Percentiles rank a stretch among this genome's conserved stretches.
Evolutionary conservation across 2,329 filamentous ascomycete species (phyloP).

Genomic region (Cladophialophora chaetospira): DNA sequence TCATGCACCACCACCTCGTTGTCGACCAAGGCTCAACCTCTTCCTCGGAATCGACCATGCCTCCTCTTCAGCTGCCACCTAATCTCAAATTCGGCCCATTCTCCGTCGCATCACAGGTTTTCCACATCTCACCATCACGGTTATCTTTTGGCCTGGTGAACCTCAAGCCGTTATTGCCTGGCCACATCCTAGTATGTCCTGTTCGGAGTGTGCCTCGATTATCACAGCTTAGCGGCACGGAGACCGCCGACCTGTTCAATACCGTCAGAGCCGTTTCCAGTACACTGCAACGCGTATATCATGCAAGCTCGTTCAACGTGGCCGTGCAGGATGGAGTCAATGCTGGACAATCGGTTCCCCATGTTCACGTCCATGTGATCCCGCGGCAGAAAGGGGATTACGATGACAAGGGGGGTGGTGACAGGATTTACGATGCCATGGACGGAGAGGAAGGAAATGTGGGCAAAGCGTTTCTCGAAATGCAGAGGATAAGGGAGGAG

Average conservation of each 20-base stretch:
- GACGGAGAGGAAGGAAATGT: slow-evolving; percentile 85
- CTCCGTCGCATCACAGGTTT: slow-evolving; percentile 82
- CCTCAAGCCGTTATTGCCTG: slow-evolving; percentile 88
- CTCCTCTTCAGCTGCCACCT: slow-evolving; percentile 26
- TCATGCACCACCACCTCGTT: not conserved
- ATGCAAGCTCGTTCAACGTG: slow-evolving; percentile 80
- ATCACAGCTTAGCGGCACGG: slow-evolving; percentile 68
- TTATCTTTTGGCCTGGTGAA: slow-evolving; percentile 89
- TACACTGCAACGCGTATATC: slow-evolving; percentile 66
- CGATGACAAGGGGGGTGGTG: slow-evolving; percentile 60
- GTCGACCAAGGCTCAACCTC: not conserved
- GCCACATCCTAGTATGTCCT: slow-evolving; percentile 89
- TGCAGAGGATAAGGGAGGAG: slow-evolving; percentile 36
- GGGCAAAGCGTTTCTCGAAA: slow-evolving; percentile 67
- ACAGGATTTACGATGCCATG: slow-evolving; percentile 80
- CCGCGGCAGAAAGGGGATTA: slow-evolving; percentile 66
- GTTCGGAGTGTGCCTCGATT: slow-evolving; percentile 69
- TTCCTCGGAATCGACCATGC: slow-evolving; percentile 13
- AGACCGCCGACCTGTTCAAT: slow-evolving; percentile 83
- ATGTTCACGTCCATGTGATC: slow-evolving; percentile 92
- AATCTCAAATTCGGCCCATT: slow-evolving; percentile 72
- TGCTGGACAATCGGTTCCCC: slow-evolving; percentile 89
- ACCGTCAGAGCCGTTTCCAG: slow-evolving; percentile 80
- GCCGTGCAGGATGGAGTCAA: slow-evolving; percentile 91
- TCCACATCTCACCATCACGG: slow-evolving; percentile 67